Percentiles rank a stretch among this genome's conserved stretches.
Conservation (phyloP, 257 asterid genomes). For the Mitragyna speciosa region DNA sequence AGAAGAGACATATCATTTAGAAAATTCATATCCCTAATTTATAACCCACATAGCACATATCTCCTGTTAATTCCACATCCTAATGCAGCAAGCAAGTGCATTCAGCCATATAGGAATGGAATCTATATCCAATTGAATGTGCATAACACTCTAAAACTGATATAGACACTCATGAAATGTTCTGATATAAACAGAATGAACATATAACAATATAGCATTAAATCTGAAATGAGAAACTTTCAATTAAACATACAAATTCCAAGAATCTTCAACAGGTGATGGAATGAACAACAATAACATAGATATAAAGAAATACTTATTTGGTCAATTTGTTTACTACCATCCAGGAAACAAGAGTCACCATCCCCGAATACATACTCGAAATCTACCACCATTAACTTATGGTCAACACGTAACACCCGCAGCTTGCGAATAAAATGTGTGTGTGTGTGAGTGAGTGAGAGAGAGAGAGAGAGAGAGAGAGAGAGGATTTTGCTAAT, state of each 20-base stretch:
- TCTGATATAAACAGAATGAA: neutral
- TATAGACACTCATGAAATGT: neutral
- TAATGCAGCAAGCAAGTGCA: no score
- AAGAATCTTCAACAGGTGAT: slow-evolving; percentile 5
- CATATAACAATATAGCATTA: neutral
- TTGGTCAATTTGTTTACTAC: neutral
- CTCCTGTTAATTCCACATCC: neutral
- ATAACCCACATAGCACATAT: neutral
- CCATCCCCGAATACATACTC: neutral
- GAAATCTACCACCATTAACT: neutral
- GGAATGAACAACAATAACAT: neutral
- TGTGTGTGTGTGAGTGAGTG: no score
- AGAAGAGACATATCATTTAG: neutral
- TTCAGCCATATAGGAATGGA: neutral
- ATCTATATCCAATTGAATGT: slow-evolving; percentile 5
- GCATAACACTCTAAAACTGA: neutral
- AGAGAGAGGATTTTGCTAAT: neutral
- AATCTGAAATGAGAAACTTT: neutral
- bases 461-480: neutral
- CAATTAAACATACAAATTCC: neutral
- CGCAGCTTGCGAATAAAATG: neutral
- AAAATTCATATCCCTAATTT: neutral
- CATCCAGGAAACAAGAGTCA: neutral
- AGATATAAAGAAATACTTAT: neutral
- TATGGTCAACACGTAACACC: neutral